Evolutionary conservation across 2,329 filamentous ascomycete species (phyloP), one percentile per base, ranked within the genome.

Genomic region (Stagonosporopsis rhizophila): DNA sequence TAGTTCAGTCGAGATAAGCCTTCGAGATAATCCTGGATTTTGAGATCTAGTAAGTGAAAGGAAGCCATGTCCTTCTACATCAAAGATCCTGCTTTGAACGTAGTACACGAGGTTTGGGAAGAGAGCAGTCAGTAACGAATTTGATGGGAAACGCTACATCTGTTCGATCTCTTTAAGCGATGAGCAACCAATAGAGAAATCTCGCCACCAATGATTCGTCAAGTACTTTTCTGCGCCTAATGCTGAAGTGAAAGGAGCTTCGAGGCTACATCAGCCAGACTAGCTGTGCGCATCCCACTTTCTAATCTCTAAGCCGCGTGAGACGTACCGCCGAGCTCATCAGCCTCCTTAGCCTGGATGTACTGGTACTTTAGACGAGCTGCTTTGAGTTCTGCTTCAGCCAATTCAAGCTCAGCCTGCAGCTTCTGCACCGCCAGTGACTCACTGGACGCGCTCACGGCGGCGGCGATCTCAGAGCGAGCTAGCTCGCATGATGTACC

Each of bases 351-450:
- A 5, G 63, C 63, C 42, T 66, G 59, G 2, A 68, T 49, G 30
- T 68, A 68, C 44, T 58, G 50, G 14, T 64, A 61, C 45, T 62
- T 67, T 11, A 70, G 42, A 12, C 66, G 64, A 6, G 66, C 64
- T 41, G 68, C 57, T 39, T 61, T 65, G 17, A 74, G 63, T 53
- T 74, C 71, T 7, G 71, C 71, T 46, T 75, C 70, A 2, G 70
- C 71, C n/a, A 69, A 53, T 28, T 73, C 68, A 8, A 74, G 38
- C 44, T 74, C 65, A 8, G 66, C 66, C 48, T 71, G 61, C 1
- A 74, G 52, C 44, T 64, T 62, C 54, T 68, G 65, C 1, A 68
- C 65, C 6, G 61, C 63, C 15, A 71, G 52, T 15, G 66, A 58
- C 47, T 68, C 59, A 9, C 53, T 57, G 17, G 63, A 64, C 3